Percentiles rank a stretch among this genome's conserved stretches.
These are phyloP conservation scores for Talaromyces sp. DNA, from an alignment of 2,329 filamentous ascomycete species.

Conservation along the genomic window DNA sequence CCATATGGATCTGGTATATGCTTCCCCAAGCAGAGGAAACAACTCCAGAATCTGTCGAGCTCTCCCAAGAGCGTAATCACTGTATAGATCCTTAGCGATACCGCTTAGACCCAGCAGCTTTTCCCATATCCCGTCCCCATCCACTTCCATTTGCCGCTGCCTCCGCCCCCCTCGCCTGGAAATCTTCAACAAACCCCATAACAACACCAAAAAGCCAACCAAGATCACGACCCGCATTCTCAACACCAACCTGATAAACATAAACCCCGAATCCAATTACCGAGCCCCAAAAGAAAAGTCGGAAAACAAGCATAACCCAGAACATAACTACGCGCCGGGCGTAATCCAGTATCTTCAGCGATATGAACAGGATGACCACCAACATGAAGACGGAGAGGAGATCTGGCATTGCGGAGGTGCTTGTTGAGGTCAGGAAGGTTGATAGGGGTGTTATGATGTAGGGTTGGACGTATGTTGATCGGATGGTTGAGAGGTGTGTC, in stretches of 20 bases:
- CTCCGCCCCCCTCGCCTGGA: constrained; percentile 38
- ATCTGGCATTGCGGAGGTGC: constrained; percentile 35
- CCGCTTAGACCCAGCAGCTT: too few species aligned
- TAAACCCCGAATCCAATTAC: constrained; percentile 59
- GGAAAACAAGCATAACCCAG: constrained; percentile 70
- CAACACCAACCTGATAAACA: constrained; percentile 51
- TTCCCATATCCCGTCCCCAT: neutral
- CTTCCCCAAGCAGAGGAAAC: too few species aligned
- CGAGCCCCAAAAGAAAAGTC: constrained; percentile 65
- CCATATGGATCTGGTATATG: too few species aligned
- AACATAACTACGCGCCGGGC: constrained; percentile 73
- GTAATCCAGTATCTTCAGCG: constrained; percentile 67
- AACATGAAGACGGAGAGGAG: constrained; percentile 50
- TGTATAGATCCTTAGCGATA: too few species aligned
- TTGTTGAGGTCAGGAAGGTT: constrained; percentile 34
- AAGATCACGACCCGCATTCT: constrained; percentile 36
- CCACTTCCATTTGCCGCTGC: constrained; percentile 32
- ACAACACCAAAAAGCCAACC: constrained; percentile 65
- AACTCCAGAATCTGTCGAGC: neutral
- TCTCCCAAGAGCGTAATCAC: too few species aligned
- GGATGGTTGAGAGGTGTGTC: constrained; percentile 29
- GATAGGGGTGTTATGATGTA: constrained; percentile 51
- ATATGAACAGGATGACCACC: constrained; percentile 64
- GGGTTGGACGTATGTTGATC: constrained; percentile 49
- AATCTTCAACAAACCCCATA: constrained; percentile 65